Evolutionary conservation across 1,284 basidiomycete genomes (phyloP), one percentile per base, ranked within the genome.

Genomic region (Peniophora sp.): DNA sequence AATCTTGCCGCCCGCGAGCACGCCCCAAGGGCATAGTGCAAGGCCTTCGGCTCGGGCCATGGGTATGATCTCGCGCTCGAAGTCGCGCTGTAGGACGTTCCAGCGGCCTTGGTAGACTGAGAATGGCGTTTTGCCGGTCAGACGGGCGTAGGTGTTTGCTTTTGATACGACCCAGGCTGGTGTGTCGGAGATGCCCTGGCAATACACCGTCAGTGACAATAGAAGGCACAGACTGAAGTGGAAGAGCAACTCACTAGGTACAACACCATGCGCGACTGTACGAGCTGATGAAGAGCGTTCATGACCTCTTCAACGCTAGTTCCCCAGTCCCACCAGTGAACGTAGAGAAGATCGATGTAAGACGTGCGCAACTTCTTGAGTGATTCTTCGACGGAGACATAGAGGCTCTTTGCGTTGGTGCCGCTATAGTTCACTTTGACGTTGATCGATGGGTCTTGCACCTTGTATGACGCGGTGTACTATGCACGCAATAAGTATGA

Each of bases 1-100:
- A 15, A 41, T 41, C 37, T 41, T 41, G 6, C 37, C 37, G n/a
- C 37, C 18, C 8, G n/a, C 15, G 5, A 41, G 37, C 8, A 41
- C 37, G 15, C 18, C 37, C 37, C 37, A 41, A 6, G 37, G 37
- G n/a, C n/a, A n/a, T n/a, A 41, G 15, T 8, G 37, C 37, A 8
- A 41, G 15, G 37, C 37, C 70, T 48, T 73, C 70, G 50, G 55
- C 59, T 32, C 67, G 65, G 47, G 62, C 67, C 79, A 83, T 81
- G 5, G 79, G 79, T 47, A 84, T 70, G 55, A 83, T 75, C n/a
- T 83, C 79, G 12, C 78, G 68, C 64, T 82, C 80, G 50, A 81
- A 66, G 52, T 76, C 76, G 45, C 78, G 69, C 36, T 67, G 56
- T 51, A 73, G 61, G 47, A 80, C 65, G 56, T 69, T 76, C 74